phyloP scores from a whole-genome alignment of 83 land plant species.

The Picea abies region DNA sequence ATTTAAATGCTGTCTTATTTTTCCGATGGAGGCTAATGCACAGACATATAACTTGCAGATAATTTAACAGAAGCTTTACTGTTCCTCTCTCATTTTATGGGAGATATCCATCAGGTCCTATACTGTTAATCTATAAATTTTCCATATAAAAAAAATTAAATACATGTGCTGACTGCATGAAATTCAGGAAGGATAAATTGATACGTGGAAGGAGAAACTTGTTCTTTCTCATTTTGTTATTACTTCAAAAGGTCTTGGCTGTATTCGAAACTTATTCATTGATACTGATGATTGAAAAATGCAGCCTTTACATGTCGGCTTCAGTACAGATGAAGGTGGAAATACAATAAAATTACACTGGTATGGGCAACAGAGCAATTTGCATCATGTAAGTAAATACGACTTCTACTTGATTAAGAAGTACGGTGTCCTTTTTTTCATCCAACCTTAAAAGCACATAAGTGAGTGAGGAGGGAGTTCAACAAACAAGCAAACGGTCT shows the following conservation, averaged over 20 bases:
- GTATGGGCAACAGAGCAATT: slow-evolving; percentile 60
- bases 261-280: too few species aligned
- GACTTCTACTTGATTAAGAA: too few species aligned
- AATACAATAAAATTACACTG: slow-evolving; percentile 64
- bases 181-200: neutral
- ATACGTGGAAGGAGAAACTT: neutral
- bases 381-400: slow-evolving; percentile 65
- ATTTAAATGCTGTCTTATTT: too few species aligned
- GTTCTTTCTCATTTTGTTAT: neutral
- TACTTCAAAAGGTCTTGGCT: too few species aligned
- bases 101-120: slow-evolving; percentile 70
- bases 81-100: slow-evolving; percentile 55
- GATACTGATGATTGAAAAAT: too few species aligned
- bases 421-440: too few species aligned
- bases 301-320: slow-evolving; percentile 82
- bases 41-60: slow-evolving; percentile 29
- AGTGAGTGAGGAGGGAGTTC: too few species aligned
- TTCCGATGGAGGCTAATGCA: too few species aligned
- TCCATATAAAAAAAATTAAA: neutral
- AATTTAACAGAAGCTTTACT: slow-evolving; percentile 69
- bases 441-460: too few species aligned
- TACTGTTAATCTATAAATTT: neutral
- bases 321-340: slow-evolving; percentile 63
- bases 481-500: too few species aligned
- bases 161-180: neutral